A percentile compares a stretch with the other conserved stretches of the same genome.
These are phyloP conservation scores for Cercospora beticola DNA, from an alignment of 2,329 filamentous ascomycete species.

Conservation along the genomic window DNA sequence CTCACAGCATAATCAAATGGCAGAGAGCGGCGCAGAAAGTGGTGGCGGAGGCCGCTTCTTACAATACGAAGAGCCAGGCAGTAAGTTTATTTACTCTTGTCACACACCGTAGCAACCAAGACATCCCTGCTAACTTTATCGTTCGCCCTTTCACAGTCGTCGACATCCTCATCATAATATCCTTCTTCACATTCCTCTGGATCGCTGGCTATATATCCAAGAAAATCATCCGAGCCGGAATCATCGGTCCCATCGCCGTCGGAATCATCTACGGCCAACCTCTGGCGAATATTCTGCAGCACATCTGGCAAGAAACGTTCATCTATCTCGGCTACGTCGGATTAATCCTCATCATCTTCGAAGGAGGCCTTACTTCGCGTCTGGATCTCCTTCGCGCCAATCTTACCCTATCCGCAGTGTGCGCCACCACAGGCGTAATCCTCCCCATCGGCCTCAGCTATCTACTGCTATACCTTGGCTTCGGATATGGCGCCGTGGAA, in stretches of 20 bases:
- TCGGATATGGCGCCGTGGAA: conserved; percentile 40
- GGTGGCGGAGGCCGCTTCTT: conserved; percentile 4
- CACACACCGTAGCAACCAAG: not conserved
- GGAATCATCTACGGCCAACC: conserved; percentile 51
- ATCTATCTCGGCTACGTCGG: conserved; percentile 51
- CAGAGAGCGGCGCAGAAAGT: not conserved
- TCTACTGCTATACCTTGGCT: conserved; percentile 38
- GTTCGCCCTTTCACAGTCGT: conserved; percentile 1
- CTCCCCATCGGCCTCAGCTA: conserved; percentile 49
- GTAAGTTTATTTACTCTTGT: conserved; percentile 4
- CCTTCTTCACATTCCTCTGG: conserved; percentile 21
- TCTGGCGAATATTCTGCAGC: conserved; percentile 46
- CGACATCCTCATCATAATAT: conserved; percentile 17
- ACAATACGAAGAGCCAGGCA: conserved; percentile 17
- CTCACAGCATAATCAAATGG: not conserved
- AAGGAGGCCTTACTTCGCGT: conserved; percentile 51
- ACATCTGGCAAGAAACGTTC: conserved; percentile 49
- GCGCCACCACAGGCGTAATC: conserved; percentile 48
- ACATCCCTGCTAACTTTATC: not conserved
- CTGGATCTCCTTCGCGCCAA: conserved; percentile 50
- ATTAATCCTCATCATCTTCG: conserved; percentile 53
- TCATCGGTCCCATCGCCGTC: conserved; percentile 51
- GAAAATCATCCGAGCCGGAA: conserved; percentile 44
- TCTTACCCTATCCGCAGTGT: conserved; percentile 44
- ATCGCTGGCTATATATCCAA: conserved; percentile 16